These are phyloP conservation scores for Persicaria maculosa DNA, from an alignment of 148 eudicot species.

Conservation along the genomic window DNA sequence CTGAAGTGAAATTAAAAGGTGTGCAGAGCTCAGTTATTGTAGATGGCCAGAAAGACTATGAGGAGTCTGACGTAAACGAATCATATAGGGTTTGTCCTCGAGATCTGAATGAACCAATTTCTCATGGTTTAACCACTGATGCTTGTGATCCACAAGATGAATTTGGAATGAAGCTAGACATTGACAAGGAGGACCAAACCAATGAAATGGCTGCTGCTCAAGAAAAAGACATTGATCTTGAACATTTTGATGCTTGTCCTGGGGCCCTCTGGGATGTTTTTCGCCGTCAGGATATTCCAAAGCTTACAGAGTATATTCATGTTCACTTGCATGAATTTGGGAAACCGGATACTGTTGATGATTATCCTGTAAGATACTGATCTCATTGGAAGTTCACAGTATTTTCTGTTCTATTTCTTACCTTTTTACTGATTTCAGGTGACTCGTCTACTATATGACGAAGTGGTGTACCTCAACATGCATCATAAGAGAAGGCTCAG, in stretches of 20 bases:
- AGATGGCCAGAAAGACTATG: conserved; percentile 24
- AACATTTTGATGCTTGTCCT: conserved; percentile 32
- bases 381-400: conserved; percentile 12
- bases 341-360: conserved; percentile 21
- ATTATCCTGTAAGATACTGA: conserved; percentile 36
- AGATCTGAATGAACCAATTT: conserved; percentile 26
- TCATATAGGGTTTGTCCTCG: conserved; percentile 24
- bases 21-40: conserved; percentile 31
- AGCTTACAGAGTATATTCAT: conserved; percentile 52
- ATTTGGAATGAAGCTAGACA: conserved; percentile 30
- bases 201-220: conserved; percentile 18
- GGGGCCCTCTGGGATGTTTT: conserved; percentile 94
- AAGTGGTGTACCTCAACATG: conserved; percentile 47
- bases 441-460: conserved; percentile 41
- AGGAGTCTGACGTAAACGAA: conserved; percentile 32
- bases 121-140: conserved; percentile 22
- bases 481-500: conserved; percentile 62
- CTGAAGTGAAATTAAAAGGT: conserved; percentile 43
- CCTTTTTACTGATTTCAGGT: conserved; percentile 41
- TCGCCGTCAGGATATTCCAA: conserved; percentile 73
- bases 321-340: conserved; percentile 47
- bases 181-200: conserved; percentile 26
- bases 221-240: conserved; percentile 25
- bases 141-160: conserved; percentile 27
- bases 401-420: conserved; percentile 9